Percentiles rank a stretch among this genome's conserved stretches.
phyloP scores from a whole-genome alignment of 148 eudicot species.

The Diospyros kaki region DNA sequence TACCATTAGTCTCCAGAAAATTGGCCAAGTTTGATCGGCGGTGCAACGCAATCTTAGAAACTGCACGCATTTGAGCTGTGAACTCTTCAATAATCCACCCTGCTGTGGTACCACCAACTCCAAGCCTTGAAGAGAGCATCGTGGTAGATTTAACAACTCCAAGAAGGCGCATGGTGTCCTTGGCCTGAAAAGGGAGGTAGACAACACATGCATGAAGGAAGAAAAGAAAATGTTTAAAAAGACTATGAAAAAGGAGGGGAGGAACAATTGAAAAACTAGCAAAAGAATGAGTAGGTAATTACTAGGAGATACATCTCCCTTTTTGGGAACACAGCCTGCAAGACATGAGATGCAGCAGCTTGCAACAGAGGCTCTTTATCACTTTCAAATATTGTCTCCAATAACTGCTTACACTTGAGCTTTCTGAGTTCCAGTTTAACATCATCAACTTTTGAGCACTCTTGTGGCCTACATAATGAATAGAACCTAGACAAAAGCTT shows the following conservation, averaged over 20 bases:
- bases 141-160: conserved; percentile 85
- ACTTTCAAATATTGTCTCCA: conserved; percentile 85
- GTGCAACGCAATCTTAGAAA: conserved; percentile 91
- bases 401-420: conserved; percentile 71
- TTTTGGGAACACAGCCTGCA: conserved; percentile 84
- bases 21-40: conserved; percentile 83
- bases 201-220: conserved; percentile 5
- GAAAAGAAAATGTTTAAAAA: conserved; percentile 1
- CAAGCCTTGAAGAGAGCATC: conserved; percentile 70
- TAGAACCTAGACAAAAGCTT: conserved; percentile 78
- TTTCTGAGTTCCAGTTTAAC: conserved; percentile 46
- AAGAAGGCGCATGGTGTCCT: conserved; percentile 86
- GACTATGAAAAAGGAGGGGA: neutral
- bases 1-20: conserved; percentile 91
- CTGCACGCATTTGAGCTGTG: conserved; percentile 96
- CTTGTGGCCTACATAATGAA: conserved; percentile 50
- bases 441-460: conserved; percentile 51
- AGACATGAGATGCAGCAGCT: conserved; percentile 85
- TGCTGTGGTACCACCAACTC: conserved; percentile 69
- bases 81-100: conserved; percentile 95
- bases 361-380: conserved; percentile 87
- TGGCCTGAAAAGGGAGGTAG: conserved; percentile 52
- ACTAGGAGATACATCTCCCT: conserved; percentile 87
- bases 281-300: conserved; percentile 16
- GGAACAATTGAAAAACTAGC: conserved; percentile 1